These are phyloP conservation scores for Geotrichum macrosporum DNA, from an alignment of 1,139 yeast genomes.

Conservation along the genomic window DNA sequence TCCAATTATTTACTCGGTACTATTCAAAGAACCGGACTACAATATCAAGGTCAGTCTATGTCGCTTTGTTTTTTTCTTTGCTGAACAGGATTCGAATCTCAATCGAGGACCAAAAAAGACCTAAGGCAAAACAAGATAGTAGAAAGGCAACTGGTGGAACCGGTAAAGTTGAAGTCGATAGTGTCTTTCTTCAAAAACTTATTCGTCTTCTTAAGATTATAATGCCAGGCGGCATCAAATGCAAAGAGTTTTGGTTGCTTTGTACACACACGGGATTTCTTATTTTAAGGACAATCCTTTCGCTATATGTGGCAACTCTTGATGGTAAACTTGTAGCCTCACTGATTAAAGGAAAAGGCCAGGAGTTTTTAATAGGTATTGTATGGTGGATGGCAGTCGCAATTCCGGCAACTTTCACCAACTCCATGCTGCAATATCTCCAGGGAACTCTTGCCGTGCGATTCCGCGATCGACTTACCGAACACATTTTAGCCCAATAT, in stretches of 20 bases:
- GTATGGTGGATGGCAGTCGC: conserved; percentile 82
- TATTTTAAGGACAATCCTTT: conserved; percentile 64
- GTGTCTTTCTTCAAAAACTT: conserved; percentile 33
- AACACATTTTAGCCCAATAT: conserved; percentile 59
- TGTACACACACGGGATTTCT: conserved; percentile 57
- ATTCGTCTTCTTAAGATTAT: conserved; percentile 35
- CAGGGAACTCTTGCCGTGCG: conserved; percentile 63
- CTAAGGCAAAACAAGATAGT: conserved; percentile 12
- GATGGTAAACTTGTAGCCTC: conserved; percentile 87
- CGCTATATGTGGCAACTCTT: conserved; percentile 77
- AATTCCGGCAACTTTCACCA: conserved; percentile 78
- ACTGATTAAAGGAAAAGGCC: conserved; percentile 66
- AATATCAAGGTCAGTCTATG: conserved; percentile 31
- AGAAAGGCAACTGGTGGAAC: conserved; percentile 16
- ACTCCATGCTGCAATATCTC: conserved; percentile 67
- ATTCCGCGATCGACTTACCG: conserved; percentile 63
- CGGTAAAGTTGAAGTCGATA: conserved; percentile 36
- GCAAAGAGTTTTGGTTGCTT: conserved; percentile 43
- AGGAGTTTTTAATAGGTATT: conserved; percentile 58
- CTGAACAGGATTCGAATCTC: conserved; percentile 28
- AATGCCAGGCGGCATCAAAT: conserved; percentile 37
- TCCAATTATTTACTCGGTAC: conserved; percentile 18
- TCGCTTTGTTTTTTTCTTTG: conserved; percentile 28
- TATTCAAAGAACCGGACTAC: conserved; percentile 30
- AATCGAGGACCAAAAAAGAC: conserved; percentile 24